Evolutionary conservation across 1,284 basidiomycete genomes (phyloP), one percentile per base, ranked within the genome.

Genomic region (Amylostereum areolatum): DNA sequence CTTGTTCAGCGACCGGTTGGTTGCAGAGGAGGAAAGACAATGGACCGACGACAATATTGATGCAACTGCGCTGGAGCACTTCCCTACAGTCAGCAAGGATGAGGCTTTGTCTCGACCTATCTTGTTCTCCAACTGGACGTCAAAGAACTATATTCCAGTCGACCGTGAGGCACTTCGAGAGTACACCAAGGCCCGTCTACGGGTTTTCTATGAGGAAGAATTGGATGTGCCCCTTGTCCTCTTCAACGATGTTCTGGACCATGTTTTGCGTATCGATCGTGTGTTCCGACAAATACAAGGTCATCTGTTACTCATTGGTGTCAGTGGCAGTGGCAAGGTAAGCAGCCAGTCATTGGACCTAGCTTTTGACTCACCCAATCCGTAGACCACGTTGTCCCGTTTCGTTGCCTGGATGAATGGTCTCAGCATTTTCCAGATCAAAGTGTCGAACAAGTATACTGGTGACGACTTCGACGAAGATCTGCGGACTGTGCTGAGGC

Each of bases 401-500:
- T 99, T 99, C 66, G 97, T 99, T 39, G 97, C 97, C 0, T 99
- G 97, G 97, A 94, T 99, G 85, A 97, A 99, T 59, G 97, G 97
- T 40, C 75, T 99, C 42, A 95, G 91, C 64, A 95, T 99, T 57
- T 99, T 97, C 78, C 93, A 96, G 64, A 96, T 99, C 77, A 97
- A 97, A 64, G 95, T 97, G 3, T 97, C 94, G 25, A 98, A 98
- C 74, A 95, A 93, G 66, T 99, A 99, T 66, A 97, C 92, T 1
- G 94, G 92, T 25, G 94, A 95, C 29, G 94, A 99, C 67, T 99
- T 99, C 61, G 97, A 99, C 59, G 96, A 99, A 56, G 97, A 99
- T 64, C 76, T 99, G 43, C 84, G 97, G 30, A 89, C 85, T 0
- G 92, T 99, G 2, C 82, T 99, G 31, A 88, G 95, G 35, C 85